Percentiles rank a stretch among this genome's conserved stretches.
Conservation (phyloP, 495 filamentous ascomycete species). For the Hyaloscypha finlandica region DNA sequence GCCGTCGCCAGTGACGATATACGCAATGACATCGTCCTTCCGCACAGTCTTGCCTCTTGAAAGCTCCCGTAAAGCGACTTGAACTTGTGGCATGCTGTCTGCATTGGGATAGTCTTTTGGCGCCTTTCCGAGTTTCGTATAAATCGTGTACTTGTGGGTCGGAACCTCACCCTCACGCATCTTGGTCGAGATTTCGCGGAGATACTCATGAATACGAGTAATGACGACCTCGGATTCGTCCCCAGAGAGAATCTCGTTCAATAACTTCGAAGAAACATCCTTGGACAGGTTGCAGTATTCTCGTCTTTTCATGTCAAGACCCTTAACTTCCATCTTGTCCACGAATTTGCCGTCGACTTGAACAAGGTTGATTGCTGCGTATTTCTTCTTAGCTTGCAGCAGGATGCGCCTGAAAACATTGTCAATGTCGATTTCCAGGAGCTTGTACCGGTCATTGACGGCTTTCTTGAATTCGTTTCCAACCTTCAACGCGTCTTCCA, state of each 20-base stretch:
- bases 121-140: constrained; percentile 92
- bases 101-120: constrained; percentile 92
- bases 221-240: constrained; percentile 90
- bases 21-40: constrained; percentile 93
- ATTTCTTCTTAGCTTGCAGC: constrained; percentile 98
- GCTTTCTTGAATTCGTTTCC: constrained; percentile 67
- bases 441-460: constrained; percentile 86
- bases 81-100: constrained; percentile 94
- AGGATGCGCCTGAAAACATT: constrained; percentile 93
- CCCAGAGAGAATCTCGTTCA: constrained; percentile 91
- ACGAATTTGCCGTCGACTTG: constrained; percentile 86
- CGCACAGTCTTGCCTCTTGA: constrained; percentile 84
- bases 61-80: constrained; percentile 87
- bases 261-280: constrained; percentile 79
- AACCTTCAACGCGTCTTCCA: constrained; percentile 86
- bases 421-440: constrained; percentile 96
- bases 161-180: constrained; percentile 80
- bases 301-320: constrained; percentile 94
- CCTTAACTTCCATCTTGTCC: constrained; percentile 97
- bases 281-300: constrained; percentile 95
- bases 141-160: constrained; percentile 89
- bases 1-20: constrained; percentile 84
- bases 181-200: constrained; percentile 75
- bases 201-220: constrained; percentile 87
- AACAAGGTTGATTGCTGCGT: constrained; percentile 92